Evolutionary conservation across 345 rosid species (phyloP), one percentile per base, ranked within the genome.

Genomic region (Salix suchowensis): DNA sequence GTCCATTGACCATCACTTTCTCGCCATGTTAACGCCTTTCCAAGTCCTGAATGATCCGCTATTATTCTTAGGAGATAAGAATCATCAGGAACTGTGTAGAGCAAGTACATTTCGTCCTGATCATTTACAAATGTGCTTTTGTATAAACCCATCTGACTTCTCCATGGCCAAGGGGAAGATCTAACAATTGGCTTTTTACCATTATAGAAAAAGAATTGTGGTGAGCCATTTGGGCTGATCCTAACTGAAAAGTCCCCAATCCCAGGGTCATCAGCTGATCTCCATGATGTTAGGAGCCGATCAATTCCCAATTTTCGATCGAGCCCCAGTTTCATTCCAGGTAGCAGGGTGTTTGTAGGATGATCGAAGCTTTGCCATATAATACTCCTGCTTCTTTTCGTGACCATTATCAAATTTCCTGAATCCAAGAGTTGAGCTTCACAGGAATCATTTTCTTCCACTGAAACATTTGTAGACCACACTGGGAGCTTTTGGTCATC

Each of bases 371-470:
- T 37, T 37, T 37, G 40, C 39, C 39, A 64, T 28, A 24, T 4
- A 64, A 28, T 2, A 1, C 15, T 24, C 24, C 23, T 54, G 6
- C 46, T 52, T 21, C 21, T 44, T 26, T 24, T 24, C 24, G 24
- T 24, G 24, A 24, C 24, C 24, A 67, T 18, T 14, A 68, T 66
- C 6, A 37, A 37, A 37, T 37, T 37, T 7, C 40, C 40, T 6
- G 40, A 37, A 76, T 68, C 73, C 5, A 68, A 39, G n/a, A 68
- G 23, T 67, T 15, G 73, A 68, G 78, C 73, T 26, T 9, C 4
- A 24, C 40, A 34, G 5, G 42, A 15, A 23, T 16, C 24, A 3
- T 4, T 13, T 4, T 4, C 21, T 16, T 4, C 15, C 40, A 37
- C 7, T 1, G 55, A 34, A 52, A 52, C 72, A 54, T 54, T 36